phyloP scores from a whole-genome alignment of 75 land plant species.

The Azolla pinnata region DNA sequence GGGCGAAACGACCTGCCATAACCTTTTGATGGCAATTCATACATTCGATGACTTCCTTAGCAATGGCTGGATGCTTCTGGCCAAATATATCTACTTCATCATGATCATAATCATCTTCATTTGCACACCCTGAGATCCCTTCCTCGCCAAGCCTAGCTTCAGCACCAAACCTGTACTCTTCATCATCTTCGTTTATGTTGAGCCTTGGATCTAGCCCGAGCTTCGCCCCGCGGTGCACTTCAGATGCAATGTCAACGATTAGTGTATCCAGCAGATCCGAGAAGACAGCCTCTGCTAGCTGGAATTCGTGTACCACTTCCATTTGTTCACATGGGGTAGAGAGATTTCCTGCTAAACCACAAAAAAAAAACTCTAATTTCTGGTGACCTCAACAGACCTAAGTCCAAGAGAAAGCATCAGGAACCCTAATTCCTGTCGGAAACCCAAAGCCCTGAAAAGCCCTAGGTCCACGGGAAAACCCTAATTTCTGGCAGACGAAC shows the following conservation, averaged over 20 bases:
- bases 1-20: slow-evolving; percentile 91
- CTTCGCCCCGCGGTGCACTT: slow-evolving; percentile 73
- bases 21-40: slow-evolving; percentile 83
- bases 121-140: slow-evolving; percentile 26
- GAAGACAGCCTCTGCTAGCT: slow-evolving; percentile 30
- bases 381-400: too few relatives aligned
- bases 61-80: slow-evolving; percentile 78
- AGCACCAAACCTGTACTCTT: slow-evolving; percentile 41
- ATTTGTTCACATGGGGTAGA: too few relatives aligned
- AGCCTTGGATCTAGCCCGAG: slow-evolving; percentile 73
- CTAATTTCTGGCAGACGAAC: too few relatives aligned
- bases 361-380: too few relatives aligned
- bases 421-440: too few relatives aligned
- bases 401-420: too few relatives aligned
- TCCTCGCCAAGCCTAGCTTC: slow-evolving; percentile 45
- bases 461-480: too few relatives aligned
- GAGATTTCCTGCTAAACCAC: too few relatives aligned
- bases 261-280: slow-evolving; percentile 65
- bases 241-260: slow-evolving; percentile 83
- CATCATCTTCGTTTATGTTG: slow-evolving; percentile 73
- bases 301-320: too few relatives aligned
- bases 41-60: slow-evolving; percentile 63
- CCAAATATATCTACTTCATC: slow-evolving; percentile 85
- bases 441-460: too few relatives aligned
- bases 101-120: slow-evolving; percentile 55